Base-by-base conservation (phyloP, 2,329 filamentous ascomycete species). In the Chrysoporthe deuterocubensis region DNA sequence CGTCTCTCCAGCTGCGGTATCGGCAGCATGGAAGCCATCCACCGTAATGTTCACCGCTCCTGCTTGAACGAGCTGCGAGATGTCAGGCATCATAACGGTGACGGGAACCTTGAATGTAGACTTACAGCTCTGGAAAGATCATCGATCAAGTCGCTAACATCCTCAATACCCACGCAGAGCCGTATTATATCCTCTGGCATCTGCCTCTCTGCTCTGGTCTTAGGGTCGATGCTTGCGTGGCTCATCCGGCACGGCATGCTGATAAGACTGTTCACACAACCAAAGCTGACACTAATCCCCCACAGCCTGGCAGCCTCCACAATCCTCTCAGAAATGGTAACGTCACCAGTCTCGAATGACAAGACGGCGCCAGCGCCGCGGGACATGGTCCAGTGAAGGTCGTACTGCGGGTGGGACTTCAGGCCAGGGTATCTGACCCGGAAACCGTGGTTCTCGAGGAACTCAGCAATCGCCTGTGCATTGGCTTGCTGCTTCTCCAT, bases 231-330 rank as follows among this genome's bases (percentile, higher is more conserved):
- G 77, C 93, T 97, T 50, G 96, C 96, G 80, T 99, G 96, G 81
- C 95, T 98, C 96, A 99, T 99, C 75, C 95, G 94, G 82, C 96
- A 99, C 9, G 96, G 95, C 95, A 99, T 97, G 82, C 94, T 97
- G 80, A 99, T 99, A 78, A 99, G 83, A 77, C 93, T 97, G 83
- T 99, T 99, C 72, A 99, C 96, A 78, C 96, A 98, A 60, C 96
- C 96, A 77, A 99, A 99, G 76, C 93, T 97, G 69, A 99, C 96
- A 72, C 92, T 96, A 74, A 99, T 99, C 44, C 92, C 94, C 90
- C 93, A 99, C 43, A 99, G 84, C 71, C 92, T 89, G 2, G 96
- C 92, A 42, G 92, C 92, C 81, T 98, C 96, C 5, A 99, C 96
- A 74, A 99, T 97, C 50, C 94, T 88, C 82, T 97, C 93, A 4